These are phyloP conservation scores for Cercospora sojina DNA, from an alignment of 2,329 filamentous ascomycete species.

Conservation along the genomic window DNA sequence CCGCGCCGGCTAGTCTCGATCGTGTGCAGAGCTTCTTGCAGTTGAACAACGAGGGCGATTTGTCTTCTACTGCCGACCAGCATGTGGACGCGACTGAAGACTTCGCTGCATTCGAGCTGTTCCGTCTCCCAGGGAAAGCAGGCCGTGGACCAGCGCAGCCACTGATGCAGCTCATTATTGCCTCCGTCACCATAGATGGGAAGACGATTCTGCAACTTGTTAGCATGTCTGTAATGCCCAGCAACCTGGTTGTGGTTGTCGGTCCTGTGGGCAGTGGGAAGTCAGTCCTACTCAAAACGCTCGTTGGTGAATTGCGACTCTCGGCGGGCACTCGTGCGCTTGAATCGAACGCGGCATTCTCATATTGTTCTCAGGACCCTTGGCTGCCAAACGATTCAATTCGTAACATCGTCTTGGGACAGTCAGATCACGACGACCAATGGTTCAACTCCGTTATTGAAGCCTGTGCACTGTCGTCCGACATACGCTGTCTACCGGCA, in stretches of 20 bases:
- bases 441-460: conserved; percentile 69
- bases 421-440: conserved; percentile 53
- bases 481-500: conserved; percentile 72
- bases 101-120: conserved; percentile 8
- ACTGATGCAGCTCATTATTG: conserved; percentile 5
- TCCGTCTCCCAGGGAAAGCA: background rate
- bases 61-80: background rate
- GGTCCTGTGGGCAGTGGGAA: conserved; percentile 20
- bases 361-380: conserved; percentile 24
- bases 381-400: conserved; percentile 26
- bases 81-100: background rate
- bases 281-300: conserved; percentile 18
- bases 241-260: conserved; percentile 13
- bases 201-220: conserved; percentile 13
- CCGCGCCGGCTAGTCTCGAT: conserved; percentile 25
- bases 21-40: conserved; percentile 23
- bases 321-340: conserved; percentile 2
- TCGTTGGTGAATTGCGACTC: conserved; percentile 17
- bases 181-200: conserved; percentile 3
- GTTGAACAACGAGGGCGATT: background rate
- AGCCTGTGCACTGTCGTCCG: conserved; percentile 72
- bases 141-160: background rate
- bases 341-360: background rate
- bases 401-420: conserved; percentile 16
- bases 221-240: background rate